These are phyloP conservation scores for Thalia dealbata DNA, from an alignment of 176 grass and related monocot genomes.

Conservation along the genomic window DNA sequence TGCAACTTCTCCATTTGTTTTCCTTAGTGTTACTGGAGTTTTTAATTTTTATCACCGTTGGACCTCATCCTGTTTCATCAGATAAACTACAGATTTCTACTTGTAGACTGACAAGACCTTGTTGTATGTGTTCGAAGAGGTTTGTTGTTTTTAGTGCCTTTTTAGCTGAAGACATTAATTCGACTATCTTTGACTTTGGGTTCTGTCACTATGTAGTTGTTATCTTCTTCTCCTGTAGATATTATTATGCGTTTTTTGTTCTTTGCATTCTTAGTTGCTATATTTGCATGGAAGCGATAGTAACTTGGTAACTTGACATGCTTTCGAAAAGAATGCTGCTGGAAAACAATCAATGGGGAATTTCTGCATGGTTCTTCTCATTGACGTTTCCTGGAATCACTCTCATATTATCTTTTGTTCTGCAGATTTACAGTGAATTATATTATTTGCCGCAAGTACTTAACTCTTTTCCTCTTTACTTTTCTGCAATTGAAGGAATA, in stretches of 20 bases:
- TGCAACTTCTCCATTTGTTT: not conserved
- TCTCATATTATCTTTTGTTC: not conserved
- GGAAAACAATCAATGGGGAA: not conserved
- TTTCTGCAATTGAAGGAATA: slow-evolving; percentile 42
- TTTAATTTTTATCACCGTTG: not conserved
- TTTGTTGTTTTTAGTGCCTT: not conserved
- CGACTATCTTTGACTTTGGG: not conserved
- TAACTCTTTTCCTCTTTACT: slow-evolving; percentile 1
- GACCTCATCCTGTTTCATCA: not conserved
- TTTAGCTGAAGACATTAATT: not conserved
- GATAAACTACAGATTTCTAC: too few species aligned
- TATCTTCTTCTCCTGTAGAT: not conserved
- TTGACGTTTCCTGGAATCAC: not conserved
- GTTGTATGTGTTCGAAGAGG: not conserved
- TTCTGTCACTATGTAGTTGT: not conserved
- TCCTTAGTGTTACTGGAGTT: not conserved
- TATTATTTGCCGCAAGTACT: not conserved
- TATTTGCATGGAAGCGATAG: not conserved
- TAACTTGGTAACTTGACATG: not conserved
- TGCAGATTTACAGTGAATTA: not conserved
- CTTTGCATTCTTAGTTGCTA: not conserved
- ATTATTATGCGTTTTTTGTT: not conserved
- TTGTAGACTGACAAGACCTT: not conserved
- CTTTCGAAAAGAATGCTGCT: not conserved
- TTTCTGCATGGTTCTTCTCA: not conserved